These are phyloP conservation scores for Kalanchoe fedtschenkoi DNA, from an alignment of 164 flowering plant genomes.

Conservation along the genomic window DNA sequence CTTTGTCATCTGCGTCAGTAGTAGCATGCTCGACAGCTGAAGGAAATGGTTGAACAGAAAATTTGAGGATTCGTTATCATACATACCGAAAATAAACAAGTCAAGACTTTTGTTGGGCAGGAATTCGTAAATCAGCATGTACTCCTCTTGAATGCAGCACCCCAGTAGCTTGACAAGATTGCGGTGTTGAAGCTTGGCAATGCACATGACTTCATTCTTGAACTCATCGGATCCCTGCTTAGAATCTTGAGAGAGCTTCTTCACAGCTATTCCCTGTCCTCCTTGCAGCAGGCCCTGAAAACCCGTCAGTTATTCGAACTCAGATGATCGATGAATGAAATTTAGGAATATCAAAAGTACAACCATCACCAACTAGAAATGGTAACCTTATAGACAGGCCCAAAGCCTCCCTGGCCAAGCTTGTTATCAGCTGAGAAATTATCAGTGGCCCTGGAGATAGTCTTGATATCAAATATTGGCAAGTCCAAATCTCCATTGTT, in stretches of 20 bases:
- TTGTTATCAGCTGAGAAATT: slow-evolving; percentile 25
- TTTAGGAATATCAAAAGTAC: not conserved
- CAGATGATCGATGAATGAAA: not conserved
- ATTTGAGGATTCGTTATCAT: too few relatives aligned
- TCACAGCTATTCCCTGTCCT: slow-evolving; percentile 33
- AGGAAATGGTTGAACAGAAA: not conserved
- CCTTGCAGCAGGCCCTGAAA: slow-evolving; percentile 19
- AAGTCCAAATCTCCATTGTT: slow-evolving; percentile 6
- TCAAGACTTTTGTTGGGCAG: slow-evolving; percentile 29
- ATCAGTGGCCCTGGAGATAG: slow-evolving; percentile 22
- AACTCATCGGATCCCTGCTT: slow-evolving; percentile 31
- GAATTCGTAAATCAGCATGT: slow-evolving; percentile 29
- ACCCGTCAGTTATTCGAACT: not conserved
- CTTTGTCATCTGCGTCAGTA: slow-evolving; percentile 13
- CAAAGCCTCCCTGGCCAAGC: slow-evolving; percentile 52
- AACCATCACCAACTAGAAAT: not conserved
- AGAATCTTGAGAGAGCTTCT: slow-evolving; percentile 23
- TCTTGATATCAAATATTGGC: slow-evolving; percentile 13
- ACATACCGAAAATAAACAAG: slow-evolving; percentile 18
- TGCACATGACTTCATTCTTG: slow-evolving; percentile 27
- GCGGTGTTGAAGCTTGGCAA: slow-evolving; percentile 32
- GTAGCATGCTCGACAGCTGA: not conserved
- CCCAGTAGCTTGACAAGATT: slow-evolving; percentile 30
- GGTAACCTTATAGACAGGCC: slow-evolving; percentile 33
- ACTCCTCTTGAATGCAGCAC: slow-evolving; percentile 21